A percentile compares a stretch with the other conserved stretches of the same genome.
Conservation (phyloP, 352 stramenopile genomes). For the Globisporangium viniferum region DNA sequence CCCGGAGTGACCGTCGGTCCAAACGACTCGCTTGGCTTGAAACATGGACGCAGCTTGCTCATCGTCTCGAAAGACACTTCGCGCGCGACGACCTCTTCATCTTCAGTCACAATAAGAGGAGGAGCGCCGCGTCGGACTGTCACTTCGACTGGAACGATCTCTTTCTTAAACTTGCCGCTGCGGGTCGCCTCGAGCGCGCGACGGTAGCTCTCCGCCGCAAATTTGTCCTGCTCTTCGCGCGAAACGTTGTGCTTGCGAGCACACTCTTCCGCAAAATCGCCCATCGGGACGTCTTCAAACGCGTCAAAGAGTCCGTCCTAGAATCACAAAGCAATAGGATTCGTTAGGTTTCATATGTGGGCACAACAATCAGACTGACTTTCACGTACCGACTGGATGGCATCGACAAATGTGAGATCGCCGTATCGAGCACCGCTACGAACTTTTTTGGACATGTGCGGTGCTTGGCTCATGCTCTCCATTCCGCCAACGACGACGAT, state of each 20-base stretch:
- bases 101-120: constrained; percentile 37
- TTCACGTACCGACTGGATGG: constrained; percentile 49
- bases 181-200: constrained; percentile 56
- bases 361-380: not conserved
- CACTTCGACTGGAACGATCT: constrained; percentile 86
- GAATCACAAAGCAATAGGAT: constrained; percentile 24
- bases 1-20: constrained; percentile 92
- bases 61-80: constrained; percentile 88
- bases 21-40: constrained; percentile 64
- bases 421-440: constrained; percentile 84
- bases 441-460: constrained; percentile 82
- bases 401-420: constrained; percentile 87
- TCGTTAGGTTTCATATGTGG: not conserved
- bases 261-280: constrained; percentile 92
- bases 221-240: constrained; percentile 92
- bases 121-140: constrained; percentile 33
- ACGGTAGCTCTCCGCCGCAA: constrained; percentile 90
- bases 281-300: constrained; percentile 94
- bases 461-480: constrained; percentile 96
- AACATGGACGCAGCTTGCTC: constrained; percentile 83
- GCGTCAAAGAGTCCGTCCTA: constrained; percentile 93
- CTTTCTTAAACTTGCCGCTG: constrained; percentile 66
- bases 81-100: constrained; percentile 87
- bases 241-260: constrained; percentile 78
- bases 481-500: constrained; percentile 89